Conservation (phyloP, 2,329 filamentous ascomycete species). For the Cucurbitaria berberidis region DNA sequence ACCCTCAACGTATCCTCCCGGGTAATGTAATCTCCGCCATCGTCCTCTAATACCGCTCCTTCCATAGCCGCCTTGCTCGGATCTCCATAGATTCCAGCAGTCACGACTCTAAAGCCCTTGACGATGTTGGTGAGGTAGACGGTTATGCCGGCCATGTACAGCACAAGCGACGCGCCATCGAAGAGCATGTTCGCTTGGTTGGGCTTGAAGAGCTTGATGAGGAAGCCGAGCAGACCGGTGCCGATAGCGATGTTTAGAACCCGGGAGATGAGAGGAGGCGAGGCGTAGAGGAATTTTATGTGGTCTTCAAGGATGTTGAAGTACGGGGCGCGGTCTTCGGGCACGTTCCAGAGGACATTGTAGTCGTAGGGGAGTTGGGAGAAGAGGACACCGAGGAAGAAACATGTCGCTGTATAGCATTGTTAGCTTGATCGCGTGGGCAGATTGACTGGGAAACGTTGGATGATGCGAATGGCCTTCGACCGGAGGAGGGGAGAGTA, state of each 20-base stretch:
- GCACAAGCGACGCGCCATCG: conserved; percentile 73
- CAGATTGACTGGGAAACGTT: neutral
- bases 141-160: conserved; percentile 84
- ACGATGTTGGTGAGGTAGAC: conserved; percentile 97
- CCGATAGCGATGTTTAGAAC: conserved; percentile 93
- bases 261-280: conserved; percentile 88
- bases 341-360: conserved; percentile 80
- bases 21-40: conserved; percentile 70
- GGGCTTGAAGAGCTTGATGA: conserved; percentile 93
- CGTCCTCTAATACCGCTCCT: conserved; percentile 35
- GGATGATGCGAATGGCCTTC: neutral
- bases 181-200: conserved; percentile 96
- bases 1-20: conserved; percentile 91
- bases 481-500: conserved; percentile 34
- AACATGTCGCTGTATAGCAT: conserved; percentile 68
- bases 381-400: conserved; percentile 98
- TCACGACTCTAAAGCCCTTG: conserved; percentile 87
- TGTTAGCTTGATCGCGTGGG: conserved; percentile 13
- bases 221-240: conserved; percentile 84
- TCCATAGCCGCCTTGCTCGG: conserved; percentile 39
- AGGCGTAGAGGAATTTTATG: conserved; percentile 87
- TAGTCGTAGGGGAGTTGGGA: conserved; percentile 96
- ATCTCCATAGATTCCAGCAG: conserved; percentile 69
- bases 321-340: conserved; percentile 69
- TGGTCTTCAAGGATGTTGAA: conserved; percentile 87